Base-by-base conservation (phyloP, 371 early-diverging fungal species). In the Mucor indicus region DNA sequence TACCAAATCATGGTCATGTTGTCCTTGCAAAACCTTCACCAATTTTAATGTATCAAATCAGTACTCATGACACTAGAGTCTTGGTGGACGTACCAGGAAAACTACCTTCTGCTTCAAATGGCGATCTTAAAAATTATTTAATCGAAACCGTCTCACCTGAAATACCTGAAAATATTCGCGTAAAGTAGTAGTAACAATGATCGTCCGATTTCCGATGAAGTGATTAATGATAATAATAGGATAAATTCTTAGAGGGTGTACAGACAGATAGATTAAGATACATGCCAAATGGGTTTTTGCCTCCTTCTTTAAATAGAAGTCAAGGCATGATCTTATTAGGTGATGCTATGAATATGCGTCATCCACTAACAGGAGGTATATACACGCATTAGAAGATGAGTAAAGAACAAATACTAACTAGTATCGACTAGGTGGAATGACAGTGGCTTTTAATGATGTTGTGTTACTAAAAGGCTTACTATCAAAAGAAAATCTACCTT, bases 291-390 rank as follows among this genome's bases (percentile, higher is more conserved):
- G 80, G 85, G 24, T 93, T 82, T 62, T 78, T 93, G 22, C 85
- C 87, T 8, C 88, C 94, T 8, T 75, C 86, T 2, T 50, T 64
- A 25, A 86, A 86, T 59, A 50, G 64, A 16, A 51, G 60, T 2
- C 62, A 71, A 23, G 97, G 97, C 9, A 69, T 91, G 16, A 75
- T 93, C 24, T 55, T 94, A 11, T 55, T 93, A 25, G 97, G 97
- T 27, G 97, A 96, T 72, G 91, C 96, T 7, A 82, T 89, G 72
- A 96, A 96, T 67, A 92, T 95, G 80, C 76, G 95, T 25, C 93
- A 94, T 48, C 93, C 94, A 7, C 72, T 96, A 46, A 95, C 95
- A 1, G 95, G 96, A 23, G 62, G 53, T 50, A 40, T 13, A 25
- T 29, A 41, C 5, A 16, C 17, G 17, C 8, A 29, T 11, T 16